Percentiles rank a stretch among this genome's conserved stretches.
Evolutionary conservation across 257 asterid species (phyloP).

Genomic region (Nicotiana benthamiana): DNA sequence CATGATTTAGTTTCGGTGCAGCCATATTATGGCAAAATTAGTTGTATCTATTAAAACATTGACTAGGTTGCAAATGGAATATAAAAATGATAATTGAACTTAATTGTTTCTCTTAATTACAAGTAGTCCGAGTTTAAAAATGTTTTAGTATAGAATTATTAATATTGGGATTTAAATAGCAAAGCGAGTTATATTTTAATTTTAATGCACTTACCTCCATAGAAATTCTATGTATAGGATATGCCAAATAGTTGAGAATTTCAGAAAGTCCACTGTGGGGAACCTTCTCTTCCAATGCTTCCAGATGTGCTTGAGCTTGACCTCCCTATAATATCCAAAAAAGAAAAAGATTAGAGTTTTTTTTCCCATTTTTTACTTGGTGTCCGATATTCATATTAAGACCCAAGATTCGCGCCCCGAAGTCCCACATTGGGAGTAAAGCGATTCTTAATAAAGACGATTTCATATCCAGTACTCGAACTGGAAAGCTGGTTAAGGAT

Average conservation of each 20-base stretch:
- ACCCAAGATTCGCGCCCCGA: no score
- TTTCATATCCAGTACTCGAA: no score
- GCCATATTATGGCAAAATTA: neutral
- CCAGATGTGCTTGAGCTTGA: conserved; percentile 18
- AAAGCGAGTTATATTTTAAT: neutral
- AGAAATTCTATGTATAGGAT: conserved; percentile 55
- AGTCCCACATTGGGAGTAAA: no score
- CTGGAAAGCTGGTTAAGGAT: no score
- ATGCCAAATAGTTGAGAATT: conserved; percentile 43
- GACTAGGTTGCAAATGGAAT: neutral
- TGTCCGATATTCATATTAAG: no score
- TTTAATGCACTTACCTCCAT: conserved; percentile 43
- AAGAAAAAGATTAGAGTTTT: neutral
- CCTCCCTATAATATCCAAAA: conserved; percentile 17
- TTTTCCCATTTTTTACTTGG: no score
- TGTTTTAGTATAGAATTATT: neutral
- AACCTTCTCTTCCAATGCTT: conserved; percentile 28
- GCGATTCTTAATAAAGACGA: no score
- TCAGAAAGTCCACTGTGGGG: conserved; percentile 30
- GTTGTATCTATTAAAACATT: neutral
- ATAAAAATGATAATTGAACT: neutral
- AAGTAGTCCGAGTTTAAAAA: neutral
- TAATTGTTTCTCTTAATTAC: neutral
- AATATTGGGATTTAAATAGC: neutral
- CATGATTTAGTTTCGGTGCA: neutral